Percentiles rank a stretch among this genome's conserved stretches.
These are phyloP conservation scores for Selenicereus undatus DNA, from an alignment of 148 eudicot genomes.

Conservation along the genomic window DNA sequence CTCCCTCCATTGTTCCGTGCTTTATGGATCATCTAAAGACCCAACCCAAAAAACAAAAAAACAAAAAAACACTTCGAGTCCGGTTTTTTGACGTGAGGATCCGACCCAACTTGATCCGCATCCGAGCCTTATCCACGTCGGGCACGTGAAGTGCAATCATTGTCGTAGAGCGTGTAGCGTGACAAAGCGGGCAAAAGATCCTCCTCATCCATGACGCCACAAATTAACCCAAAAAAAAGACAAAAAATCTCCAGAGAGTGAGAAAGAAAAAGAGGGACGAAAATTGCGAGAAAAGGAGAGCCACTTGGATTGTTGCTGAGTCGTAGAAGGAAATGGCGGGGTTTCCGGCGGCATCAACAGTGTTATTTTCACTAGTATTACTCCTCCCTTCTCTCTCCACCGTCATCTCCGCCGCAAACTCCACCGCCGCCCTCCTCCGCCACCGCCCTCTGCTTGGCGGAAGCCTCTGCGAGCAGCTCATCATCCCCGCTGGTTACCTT, in stretches of 20 bases:
- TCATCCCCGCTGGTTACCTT: conserved; percentile 54
- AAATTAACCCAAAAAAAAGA: no score
- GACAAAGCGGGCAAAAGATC: neutral
- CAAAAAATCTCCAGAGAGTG: neutral
- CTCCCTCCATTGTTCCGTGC: no score
- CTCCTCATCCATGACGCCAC: neutral
- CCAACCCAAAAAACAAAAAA: no score
- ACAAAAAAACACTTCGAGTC: no score
- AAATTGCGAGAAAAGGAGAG: neutral
- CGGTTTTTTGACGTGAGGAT: no score
- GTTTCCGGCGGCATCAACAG: conserved; percentile 10
- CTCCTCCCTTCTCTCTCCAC: conserved; percentile 19
- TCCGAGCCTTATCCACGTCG: neutral
- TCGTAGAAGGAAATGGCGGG: neutral
- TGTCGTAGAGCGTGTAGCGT: neutral
- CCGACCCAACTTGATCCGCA: no score
- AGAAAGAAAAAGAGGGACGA: neutral
- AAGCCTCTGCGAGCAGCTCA: conserved; percentile 59
- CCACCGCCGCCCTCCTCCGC: conserved; percentile 21
- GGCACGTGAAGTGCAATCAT: neutral
- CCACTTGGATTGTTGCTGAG: neutral
- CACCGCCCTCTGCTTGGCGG: conserved; percentile 24
- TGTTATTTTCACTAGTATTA: neutral
- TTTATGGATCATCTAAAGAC: no score
- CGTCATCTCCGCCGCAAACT: conserved; percentile 20